Evolutionary conservation across 805 yeast genomes (phyloP).

Genomic region (Kuraishia floccosa): DNA sequence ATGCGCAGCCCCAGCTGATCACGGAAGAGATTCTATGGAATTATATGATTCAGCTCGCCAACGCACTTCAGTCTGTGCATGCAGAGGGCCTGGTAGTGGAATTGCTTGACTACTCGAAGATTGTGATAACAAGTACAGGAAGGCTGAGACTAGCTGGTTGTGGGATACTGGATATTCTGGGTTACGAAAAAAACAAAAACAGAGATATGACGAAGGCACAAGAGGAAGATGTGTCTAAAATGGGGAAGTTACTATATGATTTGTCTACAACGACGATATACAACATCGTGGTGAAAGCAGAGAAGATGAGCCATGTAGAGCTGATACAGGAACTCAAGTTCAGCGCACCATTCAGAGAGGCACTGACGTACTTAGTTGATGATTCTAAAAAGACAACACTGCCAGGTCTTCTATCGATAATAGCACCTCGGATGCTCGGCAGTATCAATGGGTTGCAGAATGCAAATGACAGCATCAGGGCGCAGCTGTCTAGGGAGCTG

Average conservation of each 20-base stretch:
- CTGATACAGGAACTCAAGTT: slow-evolving; percentile 20
- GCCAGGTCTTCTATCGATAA: slow-evolving; percentile 22
- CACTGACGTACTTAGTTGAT: slow-evolving; percentile 24
- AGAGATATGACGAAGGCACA: slow-evolving; percentile 24
- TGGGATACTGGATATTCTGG: slow-evolving; percentile 61
- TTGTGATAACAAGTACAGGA: slow-evolving; percentile 62
- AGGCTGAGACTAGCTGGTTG: slow-evolving; percentile 62
- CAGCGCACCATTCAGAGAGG: slow-evolving; percentile 32
- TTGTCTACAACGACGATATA: slow-evolving; percentile 28
- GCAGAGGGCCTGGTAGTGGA: slow-evolving; percentile 52
- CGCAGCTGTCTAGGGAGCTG: slow-evolving; percentile 55
- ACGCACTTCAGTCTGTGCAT: slow-evolving; percentile 62
- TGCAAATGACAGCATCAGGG: slow-evolving; percentile 46
- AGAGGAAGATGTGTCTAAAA: slow-evolving; percentile 38
- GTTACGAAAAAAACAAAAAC: slow-evolving; percentile 10
- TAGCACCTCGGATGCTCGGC: slow-evolving; percentile 32
- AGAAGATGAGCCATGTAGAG: slow-evolving; percentile 8
- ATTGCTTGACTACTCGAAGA: slow-evolving; percentile 49
- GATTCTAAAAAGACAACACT: slow-evolving; percentile 12
- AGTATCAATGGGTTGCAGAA: slow-evolving; percentile 38
- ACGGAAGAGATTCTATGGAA: slow-evolving; percentile 66
- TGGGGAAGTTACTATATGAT: slow-evolving; percentile 53
- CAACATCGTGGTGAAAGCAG: slow-evolving; percentile 4
- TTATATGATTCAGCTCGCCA: slow-evolving; percentile 62
- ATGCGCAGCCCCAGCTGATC: slow-evolving; percentile 32